Conservation (phyloP, 345 rosid genomes). For the Eucalyptus pumila region DNA sequence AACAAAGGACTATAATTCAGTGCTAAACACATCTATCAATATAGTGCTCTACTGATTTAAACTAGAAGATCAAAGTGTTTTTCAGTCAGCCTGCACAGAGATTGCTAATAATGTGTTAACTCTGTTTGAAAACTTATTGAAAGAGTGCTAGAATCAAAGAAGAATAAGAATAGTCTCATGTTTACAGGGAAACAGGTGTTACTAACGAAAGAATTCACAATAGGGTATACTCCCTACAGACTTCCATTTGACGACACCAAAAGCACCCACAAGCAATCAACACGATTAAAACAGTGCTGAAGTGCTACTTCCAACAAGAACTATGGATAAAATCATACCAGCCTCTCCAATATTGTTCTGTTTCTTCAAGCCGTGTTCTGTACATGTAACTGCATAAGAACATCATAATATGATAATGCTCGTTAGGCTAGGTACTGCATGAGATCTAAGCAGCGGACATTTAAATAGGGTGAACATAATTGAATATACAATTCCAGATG, state of each 20-base stretch:
- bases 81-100: background rate
- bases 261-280: background rate
- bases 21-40: background rate
- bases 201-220: background rate
- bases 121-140: background rate
- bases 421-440: background rate
- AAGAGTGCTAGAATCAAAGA: background rate
- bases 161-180: background rate
- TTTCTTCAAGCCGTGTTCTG: slow-evolving; percentile 61
- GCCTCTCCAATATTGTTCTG: slow-evolving; percentile 96
- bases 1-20: background rate
- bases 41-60: background rate
- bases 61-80: background rate
- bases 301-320: background rate
- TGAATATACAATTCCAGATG: slow-evolving; percentile 1
- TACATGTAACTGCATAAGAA: slow-evolving; percentile 54
- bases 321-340: slow-evolving; percentile 30
- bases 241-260: background rate
- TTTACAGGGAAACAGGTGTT: background rate
- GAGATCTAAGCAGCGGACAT: background rate
- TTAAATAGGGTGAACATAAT: background rate
- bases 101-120: background rate
- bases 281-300: background rate
- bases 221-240: background rate
- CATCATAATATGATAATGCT: background rate